Evolutionary conservation across 805 yeast genomes (phyloP), one percentile per base, ranked within the genome.

Genomic region (Wickerhamomyces mucosus): DNA sequence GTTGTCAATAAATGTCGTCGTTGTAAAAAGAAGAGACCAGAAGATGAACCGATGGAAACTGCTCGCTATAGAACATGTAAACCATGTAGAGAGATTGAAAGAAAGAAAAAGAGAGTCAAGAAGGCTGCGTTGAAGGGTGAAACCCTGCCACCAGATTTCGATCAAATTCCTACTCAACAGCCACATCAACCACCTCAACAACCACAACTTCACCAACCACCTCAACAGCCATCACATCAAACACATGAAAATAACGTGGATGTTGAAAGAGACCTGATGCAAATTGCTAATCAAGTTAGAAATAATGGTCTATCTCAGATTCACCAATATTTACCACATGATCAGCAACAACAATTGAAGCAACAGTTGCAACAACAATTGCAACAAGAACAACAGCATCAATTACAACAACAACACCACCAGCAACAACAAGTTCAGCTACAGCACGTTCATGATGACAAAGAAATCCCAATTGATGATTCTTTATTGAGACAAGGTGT

Each of bases 51-150:
- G 2, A 33, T 45, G 31, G 53, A 48, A 28, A 48, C 53, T 5
- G 48, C 51, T n/a, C 46, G 51, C 14, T 48, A 48, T 41, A 45
- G 51, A 41, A 48, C 53, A 7, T 48, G 53, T 22, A 42, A 48
- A 32, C 53, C 53, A 23, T 48, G 53, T 27, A 42, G 53, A 31
- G 53, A 48, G 40, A 43, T 43, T 28, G 48, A 43, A 41, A 44
- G 48, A 33, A 39, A 37, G 41, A 35, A 40, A 26, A 43, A 43
- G 36, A 36, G 48, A 21, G 36, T 41, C 27, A 43, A 43, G 28
- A 43, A 43, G 36, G 40, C 41, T n/a, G 35, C 33, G 29, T 31
- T 35, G 25, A 35, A 36, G 1, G 46, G 48, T 12, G 37, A 28
- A 17, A 33, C 34, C 18, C 15, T 33, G 27, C 35, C 33, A 10